These are phyloP conservation scores for Candida maesae DNA, from an alignment of 805 yeast species.

Conservation along the genomic window DNA sequence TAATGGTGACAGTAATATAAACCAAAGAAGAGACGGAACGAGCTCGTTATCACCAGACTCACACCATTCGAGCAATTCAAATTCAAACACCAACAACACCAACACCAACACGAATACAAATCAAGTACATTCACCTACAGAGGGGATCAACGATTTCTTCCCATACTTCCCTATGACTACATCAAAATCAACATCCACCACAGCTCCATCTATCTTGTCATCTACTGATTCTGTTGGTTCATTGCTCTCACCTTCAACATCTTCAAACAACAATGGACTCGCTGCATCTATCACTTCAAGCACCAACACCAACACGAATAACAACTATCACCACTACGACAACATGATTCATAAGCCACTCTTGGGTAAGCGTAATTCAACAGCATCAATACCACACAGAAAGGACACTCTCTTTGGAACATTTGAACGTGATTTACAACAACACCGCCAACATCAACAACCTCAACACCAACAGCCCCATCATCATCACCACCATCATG, in stretches of 20 bases:
- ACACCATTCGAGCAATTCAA: neutral
- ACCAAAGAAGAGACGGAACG: neutral
- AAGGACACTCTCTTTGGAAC: constrained; percentile 14
- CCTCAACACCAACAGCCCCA: neutral
- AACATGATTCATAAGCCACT: constrained; percentile 17
- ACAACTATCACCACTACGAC: constrained; percentile 19
- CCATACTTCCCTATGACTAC: constrained; percentile 8
- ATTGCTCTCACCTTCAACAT: neutral
- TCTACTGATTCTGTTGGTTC: constrained; percentile 2
- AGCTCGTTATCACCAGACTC: constrained; percentile 7
- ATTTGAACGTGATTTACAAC: constrained; percentile 11
- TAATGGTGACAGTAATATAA: neutral
- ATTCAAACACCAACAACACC: too few species aligned
- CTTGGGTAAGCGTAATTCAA: neutral
- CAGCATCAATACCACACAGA: neutral
- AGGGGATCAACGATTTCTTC: constrained; percentile 10
- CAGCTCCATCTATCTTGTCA: neutral
- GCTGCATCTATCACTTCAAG: neutral
- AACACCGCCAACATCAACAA: constrained; percentile 4
- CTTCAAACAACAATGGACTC: neutral
- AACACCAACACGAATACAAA: neutral
- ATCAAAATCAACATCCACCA: constrained; percentile 1
- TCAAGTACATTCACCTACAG: constrained; percentile 5
- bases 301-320: too few species aligned
- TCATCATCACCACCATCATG: too few species aligned